A percentile compares a stretch with the other conserved stretches of the same genome.
phyloP scores from a whole-genome alignment of 176 grass and related monocot genomes.

The Aegilops bicornis region DNA sequence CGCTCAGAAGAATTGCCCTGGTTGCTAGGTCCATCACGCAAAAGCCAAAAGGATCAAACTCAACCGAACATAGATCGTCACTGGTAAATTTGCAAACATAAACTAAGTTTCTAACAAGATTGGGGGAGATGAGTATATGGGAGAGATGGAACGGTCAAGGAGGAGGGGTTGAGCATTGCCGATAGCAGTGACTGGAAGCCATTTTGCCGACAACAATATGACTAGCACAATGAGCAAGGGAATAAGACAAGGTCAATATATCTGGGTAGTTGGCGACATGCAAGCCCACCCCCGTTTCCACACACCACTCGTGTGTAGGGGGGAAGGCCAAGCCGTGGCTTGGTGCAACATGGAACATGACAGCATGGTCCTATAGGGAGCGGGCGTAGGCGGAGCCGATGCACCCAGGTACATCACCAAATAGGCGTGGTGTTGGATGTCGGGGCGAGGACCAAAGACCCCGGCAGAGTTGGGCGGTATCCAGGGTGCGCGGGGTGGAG shows the following conservation, averaged over 20 bases:
- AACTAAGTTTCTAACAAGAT: background rate
- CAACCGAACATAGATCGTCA: background rate
- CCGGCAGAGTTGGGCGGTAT: background rate
- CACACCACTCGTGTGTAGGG: no score
- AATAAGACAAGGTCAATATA: no score
- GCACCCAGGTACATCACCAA: background rate
- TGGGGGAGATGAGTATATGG: no score
- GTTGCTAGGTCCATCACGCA: background rate
- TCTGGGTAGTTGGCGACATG: no score
- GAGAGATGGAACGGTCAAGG: background rate
- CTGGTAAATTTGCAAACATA: background rate
- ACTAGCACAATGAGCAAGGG: no score
- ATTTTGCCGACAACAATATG: no score
- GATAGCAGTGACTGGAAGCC: no score
- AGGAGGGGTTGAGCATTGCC: no score
- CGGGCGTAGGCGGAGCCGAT: background rate
- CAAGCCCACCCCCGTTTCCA: no score
- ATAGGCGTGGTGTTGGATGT: background rate
- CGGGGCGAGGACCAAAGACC: background rate
- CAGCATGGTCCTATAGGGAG: background rate
- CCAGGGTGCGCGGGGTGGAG: background rate
- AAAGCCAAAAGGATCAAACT: background rate
- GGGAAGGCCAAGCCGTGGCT: background rate
- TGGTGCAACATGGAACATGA: background rate
- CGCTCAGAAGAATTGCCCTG: background rate